Conservation (phyloP, 441 rosid species). For the Eutrema salsugineum region DNA sequence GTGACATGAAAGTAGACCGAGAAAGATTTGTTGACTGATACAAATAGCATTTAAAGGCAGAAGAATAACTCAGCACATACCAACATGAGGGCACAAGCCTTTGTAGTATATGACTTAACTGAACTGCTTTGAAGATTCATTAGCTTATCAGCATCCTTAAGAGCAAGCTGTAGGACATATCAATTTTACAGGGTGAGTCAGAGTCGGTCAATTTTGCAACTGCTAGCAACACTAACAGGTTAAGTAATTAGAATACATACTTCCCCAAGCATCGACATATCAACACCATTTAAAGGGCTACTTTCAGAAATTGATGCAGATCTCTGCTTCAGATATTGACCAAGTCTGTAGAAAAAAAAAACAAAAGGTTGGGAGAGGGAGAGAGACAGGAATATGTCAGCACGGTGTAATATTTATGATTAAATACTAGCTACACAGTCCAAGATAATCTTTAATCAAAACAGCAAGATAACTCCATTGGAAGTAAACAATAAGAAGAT, state of each 20-base stretch:
- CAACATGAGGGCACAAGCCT: conserved; percentile 72
- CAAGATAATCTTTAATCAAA: neutral
- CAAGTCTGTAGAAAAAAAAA: conserved; percentile 49
- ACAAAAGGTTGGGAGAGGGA: neutral
- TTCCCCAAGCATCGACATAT: conserved; percentile 90
- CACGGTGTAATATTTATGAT: neutral
- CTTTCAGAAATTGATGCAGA: conserved; percentile 72
- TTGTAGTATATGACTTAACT: conserved; percentile 54
- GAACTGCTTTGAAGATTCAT: conserved; percentile 48
- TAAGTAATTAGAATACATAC: conserved; percentile 41
- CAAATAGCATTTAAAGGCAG: neutral
- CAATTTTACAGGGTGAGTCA: conserved; percentile 12
- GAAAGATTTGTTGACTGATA: neutral
- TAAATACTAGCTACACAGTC: neutral
- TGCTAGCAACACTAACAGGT: neutral
- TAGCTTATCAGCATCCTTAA: conserved; percentile 91
- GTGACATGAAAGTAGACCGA: conserved; percentile 8
- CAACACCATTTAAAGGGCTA: conserved; percentile 77
- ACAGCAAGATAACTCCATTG: neutral
- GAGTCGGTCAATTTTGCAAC: neutral
- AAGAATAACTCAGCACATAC: conserved; percentile 36
- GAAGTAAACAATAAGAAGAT: neutral
- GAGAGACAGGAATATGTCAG: neutral
- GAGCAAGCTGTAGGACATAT: conserved; percentile 71
- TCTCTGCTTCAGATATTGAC: conserved; percentile 70